A percentile compares a stretch with the other conserved stretches of the same genome.
phyloP scores from a whole-genome alignment of 345 rosid genomes.

The Corchorus capsularis region DNA sequence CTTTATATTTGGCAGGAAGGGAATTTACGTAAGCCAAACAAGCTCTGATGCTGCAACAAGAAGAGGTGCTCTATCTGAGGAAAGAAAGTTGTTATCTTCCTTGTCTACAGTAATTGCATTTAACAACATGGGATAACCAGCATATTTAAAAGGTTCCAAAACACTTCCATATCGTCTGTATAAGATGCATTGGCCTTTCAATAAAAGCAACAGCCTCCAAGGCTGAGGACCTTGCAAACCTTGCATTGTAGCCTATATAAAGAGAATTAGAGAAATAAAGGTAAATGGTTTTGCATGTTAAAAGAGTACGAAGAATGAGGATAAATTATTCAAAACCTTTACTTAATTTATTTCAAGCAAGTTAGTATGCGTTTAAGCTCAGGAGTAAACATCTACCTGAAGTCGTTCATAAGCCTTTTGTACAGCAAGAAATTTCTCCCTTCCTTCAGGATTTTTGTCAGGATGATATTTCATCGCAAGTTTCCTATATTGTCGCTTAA shows the following conservation, averaged over 20 bases:
- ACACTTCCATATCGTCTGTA: slow-evolving; percentile 84
- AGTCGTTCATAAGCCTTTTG: slow-evolving; percentile 98
- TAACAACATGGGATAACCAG: slow-evolving; percentile 98
- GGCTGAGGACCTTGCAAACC: slow-evolving; percentile 99
- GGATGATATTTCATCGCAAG: slow-evolving; percentile 99
- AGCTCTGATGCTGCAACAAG: slow-evolving; percentile 99
- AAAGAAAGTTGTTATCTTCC: slow-evolving; percentile 90
- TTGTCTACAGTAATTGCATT: slow-evolving; percentile 86
- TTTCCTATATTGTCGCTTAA: slow-evolving; percentile 98
- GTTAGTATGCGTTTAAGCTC: slow-evolving; percentile 15
- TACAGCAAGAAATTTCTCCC: slow-evolving; percentile 96
- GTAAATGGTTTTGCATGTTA: background rate
- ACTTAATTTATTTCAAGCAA: slow-evolving; percentile 1
- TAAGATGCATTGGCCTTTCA: slow-evolving; percentile 96
- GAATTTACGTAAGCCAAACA: slow-evolving; percentile 80
- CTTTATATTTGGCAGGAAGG: slow-evolving; percentile 20
- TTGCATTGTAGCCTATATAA: slow-evolving; percentile 93
- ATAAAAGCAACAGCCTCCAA: slow-evolving; percentile 93
- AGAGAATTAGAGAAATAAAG: slow-evolving; percentile 30
- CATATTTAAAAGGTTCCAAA: slow-evolving; percentile 96
- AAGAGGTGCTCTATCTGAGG: slow-evolving; percentile 88
- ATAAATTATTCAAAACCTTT: slow-evolving; percentile 11
- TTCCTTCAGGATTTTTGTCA: slow-evolving; percentile 98
- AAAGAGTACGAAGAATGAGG: slow-evolving; percentile 2
- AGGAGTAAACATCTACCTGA: slow-evolving; percentile 58